A percentile compares a stretch with the other conserved stretches of the same genome.
These are phyloP conservation scores for Fusarium beomiforme DNA, from an alignment of 2,329 filamentous ascomycete species.

Conservation along the genomic window DNA sequence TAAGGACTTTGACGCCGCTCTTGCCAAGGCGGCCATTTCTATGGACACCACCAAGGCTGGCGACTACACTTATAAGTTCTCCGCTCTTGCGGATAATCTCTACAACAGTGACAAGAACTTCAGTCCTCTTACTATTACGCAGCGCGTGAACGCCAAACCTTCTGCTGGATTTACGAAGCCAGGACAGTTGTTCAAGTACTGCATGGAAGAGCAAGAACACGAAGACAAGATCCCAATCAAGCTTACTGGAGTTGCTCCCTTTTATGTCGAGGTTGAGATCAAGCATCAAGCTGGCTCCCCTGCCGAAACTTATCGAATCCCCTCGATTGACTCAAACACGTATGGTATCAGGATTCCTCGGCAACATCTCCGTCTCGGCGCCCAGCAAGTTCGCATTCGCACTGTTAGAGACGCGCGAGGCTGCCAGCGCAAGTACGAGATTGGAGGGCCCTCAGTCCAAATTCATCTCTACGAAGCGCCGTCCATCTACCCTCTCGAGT, in stretches of 20 bases:
- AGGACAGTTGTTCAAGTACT: conserved; percentile 95
- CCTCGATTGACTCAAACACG: conserved; percentile 77
- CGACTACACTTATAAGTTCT: conserved; percentile 86
- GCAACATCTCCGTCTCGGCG: conserved; percentile 85
- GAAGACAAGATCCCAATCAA: conserved; percentile 90
- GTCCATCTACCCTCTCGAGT: conserved; percentile 87
- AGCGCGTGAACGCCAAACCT: conserved; percentile 86
- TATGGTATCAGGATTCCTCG: conserved; percentile 88
- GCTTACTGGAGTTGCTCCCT: conserved; percentile 85
- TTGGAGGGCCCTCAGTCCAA: conserved; percentile 79
- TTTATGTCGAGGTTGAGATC: conserved; percentile 90
- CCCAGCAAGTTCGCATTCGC: conserved; percentile 87
- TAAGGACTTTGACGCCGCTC: conserved; percentile 79
- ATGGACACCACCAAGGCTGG: conserved; percentile 90
- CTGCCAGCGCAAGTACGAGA: conserved; percentile 82
- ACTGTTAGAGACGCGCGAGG: conserved; percentile 88
- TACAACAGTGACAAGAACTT: conserved; percentile 80
- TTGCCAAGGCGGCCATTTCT: conserved; percentile 79
- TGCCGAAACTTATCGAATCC: conserved; percentile 83
- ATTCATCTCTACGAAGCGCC: conserved; percentile 94
- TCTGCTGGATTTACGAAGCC: conserved; percentile 84
- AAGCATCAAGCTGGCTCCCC: conserved; percentile 86
- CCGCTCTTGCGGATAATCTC: conserved; percentile 82
- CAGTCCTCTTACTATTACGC: conserved; percentile 75
- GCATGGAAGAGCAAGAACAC: conserved; percentile 81